A percentile compares a stretch with the other conserved stretches of the same genome.
phyloP scores from a whole-genome alignment of 2,329 filamentous ascomycete species.

The Beauveria sp. region DNA sequence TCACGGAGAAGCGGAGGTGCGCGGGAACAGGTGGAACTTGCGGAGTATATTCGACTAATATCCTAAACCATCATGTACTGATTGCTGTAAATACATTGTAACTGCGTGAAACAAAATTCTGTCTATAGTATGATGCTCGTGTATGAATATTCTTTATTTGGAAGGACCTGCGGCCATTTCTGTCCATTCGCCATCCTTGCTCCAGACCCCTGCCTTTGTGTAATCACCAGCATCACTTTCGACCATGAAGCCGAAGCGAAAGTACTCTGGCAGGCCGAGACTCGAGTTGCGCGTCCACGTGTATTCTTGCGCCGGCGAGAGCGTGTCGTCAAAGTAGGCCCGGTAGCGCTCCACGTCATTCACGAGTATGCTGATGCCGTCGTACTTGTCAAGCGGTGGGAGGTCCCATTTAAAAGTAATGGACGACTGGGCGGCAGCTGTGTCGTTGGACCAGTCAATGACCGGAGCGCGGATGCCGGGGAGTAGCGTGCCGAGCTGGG shows the following conservation, averaged over 20 bases:
- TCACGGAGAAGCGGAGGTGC: too few species aligned
- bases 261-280: slow-evolving; percentile 56
- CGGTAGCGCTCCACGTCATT: slow-evolving; percentile 79
- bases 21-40: background rate
- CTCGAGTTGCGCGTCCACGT: slow-evolving; percentile 49
- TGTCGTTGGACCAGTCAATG: slow-evolving; percentile 34
- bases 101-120: background rate
- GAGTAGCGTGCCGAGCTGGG: slow-evolving; percentile 54
- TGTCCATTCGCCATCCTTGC: slow-evolving; percentile 54
- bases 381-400: slow-evolving; percentile 44
- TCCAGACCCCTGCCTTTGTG: slow-evolving; percentile 68
- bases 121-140: background rate
- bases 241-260: slow-evolving; percentile 67
- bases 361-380: slow-evolving; percentile 72
- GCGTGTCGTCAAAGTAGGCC: slow-evolving; percentile 57
- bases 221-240: slow-evolving; percentile 62
- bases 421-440: slow-evolving; percentile 40
- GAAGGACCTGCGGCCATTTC: slow-evolving; percentile 58
- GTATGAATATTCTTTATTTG: slow-evolving; percentile 17
- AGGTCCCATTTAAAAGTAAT: slow-evolving; percentile 54
- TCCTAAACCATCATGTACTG: background rate
- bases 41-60: background rate
- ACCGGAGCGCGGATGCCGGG: slow-evolving; percentile 42
- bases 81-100: background rate
- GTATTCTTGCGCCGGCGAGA: slow-evolving; percentile 38